Evolutionary conservation across 108 stramenopile species (phyloP), one percentile per base, ranked within the genome.

Genomic region (Skeletonema tropicum): DNA sequence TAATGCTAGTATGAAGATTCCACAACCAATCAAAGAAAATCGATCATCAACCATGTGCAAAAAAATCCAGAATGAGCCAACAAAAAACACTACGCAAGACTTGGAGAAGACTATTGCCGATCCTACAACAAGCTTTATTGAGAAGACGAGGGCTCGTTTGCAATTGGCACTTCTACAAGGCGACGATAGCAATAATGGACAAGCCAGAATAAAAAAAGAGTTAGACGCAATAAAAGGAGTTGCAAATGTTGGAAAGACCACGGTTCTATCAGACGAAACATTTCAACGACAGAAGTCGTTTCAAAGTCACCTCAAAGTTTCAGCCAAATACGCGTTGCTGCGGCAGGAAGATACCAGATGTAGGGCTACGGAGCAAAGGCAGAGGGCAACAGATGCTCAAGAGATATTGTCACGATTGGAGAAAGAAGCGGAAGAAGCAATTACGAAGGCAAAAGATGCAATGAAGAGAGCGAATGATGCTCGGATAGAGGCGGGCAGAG

Each of bases 401-500:
- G 21, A 55, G 23, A 2, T 55, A 23, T 9, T 55, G 52, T 55
- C 23, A 5, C 21, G 23, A 55, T 23, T 55, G 23, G 52, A 55
- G 10, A 25, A 55, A 17, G 52, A 55, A 0, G 52, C 52, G 21
- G 52, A 55, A 23, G 52, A 55, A 10, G 52, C 52, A 55, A 55
- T 55, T 55, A 9, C 7, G 25, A 55, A 55, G 52, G 52, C 52
- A 55, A 55, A 55, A 55, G 23, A 25, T 55, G 52, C 52, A 55
- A 55, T 23, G 52, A 55, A 55, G 7, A 55, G 21, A 55, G 52
- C 52, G 0, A 55, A 55, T 25, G 21, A 6, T 0, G 23, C 52
- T 9, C 10, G 52, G 52, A 23, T 55, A 23, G 52, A 55, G 52
- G 52, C 52, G 23, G 52, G 23, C 23, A 55, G 23, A 25, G 52